These are phyloP conservation scores for Trichophyton simii DNA, from an alignment of 2,329 filamentous ascomycete genomes.

Conservation along the genomic window DNA sequence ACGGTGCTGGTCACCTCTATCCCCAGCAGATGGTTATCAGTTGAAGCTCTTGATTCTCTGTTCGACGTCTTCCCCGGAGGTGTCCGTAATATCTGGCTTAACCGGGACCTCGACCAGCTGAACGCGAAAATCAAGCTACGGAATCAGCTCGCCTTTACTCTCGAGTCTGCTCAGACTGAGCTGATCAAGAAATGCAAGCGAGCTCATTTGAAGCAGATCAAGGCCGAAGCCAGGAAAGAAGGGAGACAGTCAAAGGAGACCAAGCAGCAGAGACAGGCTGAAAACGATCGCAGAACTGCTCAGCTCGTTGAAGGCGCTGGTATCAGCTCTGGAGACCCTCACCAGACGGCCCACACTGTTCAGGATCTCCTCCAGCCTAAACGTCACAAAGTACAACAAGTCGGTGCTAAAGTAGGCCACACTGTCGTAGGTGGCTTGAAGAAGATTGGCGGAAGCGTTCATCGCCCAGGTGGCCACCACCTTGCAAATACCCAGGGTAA, in stretches of 20 bases:
- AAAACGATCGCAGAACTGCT: constrained; percentile 38
- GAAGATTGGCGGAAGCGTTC: constrained; percentile 26
- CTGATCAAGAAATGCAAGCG: constrained; percentile 70
- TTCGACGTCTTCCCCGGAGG: constrained; percentile 96
- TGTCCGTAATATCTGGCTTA: constrained; percentile 92
- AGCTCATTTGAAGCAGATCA: constrained; percentile 58
- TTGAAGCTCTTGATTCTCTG: constrained; percentile 66
- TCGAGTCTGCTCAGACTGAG: constrained; percentile 75
- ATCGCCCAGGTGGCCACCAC: constrained; percentile 6
- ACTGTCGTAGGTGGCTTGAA: constrained; percentile 33
- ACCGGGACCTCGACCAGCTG: constrained; percentile 72
- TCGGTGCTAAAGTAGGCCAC: constrained; percentile 37
- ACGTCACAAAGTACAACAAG: constrained; percentile 36
- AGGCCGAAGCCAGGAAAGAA: constrained; percentile 49
- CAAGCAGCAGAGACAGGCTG: constrained; percentile 35
- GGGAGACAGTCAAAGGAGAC: constrained; percentile 33
- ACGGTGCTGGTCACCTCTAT: constrained; percentile 89
- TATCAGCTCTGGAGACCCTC: constrained; percentile 45
- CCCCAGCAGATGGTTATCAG: constrained; percentile 76
- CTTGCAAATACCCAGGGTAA: constrained; percentile 7
- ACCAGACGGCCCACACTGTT: constrained; percentile 41
- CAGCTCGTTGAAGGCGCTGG: constrained; percentile 38
- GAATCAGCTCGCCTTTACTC: constrained; percentile 53
- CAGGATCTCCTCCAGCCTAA: constrained; percentile 8
- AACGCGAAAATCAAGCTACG: constrained; percentile 71